Base-by-base conservation (phyloP, 192 early-diverging fungal genomes). In the Glomus cerebriforme region DNA sequence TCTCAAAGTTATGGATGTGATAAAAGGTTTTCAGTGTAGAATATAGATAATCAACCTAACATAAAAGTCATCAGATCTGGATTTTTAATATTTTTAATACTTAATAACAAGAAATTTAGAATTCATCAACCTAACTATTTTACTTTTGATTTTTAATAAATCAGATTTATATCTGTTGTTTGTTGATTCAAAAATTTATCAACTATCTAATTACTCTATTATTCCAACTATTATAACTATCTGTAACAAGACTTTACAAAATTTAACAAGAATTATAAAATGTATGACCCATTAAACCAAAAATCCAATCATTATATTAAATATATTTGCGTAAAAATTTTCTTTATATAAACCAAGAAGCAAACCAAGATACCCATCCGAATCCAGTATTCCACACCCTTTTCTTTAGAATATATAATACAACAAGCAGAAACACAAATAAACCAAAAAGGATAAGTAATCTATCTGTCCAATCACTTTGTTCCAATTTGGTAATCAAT, bases 1-100 rank as follows among this genome's bases (percentile, higher is more conserved):
- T 83, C 98, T 97, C 19, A 99, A 99, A 75, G 92, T 95, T 99
- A 96, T 80, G 96, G 96, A 19, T 99, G 97, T 79, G 97, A 96
- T 77, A 90, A 95, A 86, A 94, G 92, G 77, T 97, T 98, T 86
- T 89, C 93, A n/a, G n/a, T n/a, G n/a, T n/a, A n/a, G n/a, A n/a
- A n/a, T n/a, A n/a, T n/a, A 7, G 22, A 47, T 13, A 45, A 47
- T 45, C 10, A 67, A 66, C 4, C 2, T 17, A 24, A 17, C 29
- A 29, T 54, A 17, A 22, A 22, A 54, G n/a, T n/a, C 2, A 19
- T 49, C 3, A 49, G 2, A 3, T 49, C 17, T 54, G 22, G 49
- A 54, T 7, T 54, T 12, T 3, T 35, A 35, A 35, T 35, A 35
- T 35, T 3, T 39, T 39, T 39, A 39, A 54, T 54, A 19, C 17